Base-by-base conservation (phyloP, 192 early-diverging fungal species). In the Phlyctochytrium planicorne region DNA sequence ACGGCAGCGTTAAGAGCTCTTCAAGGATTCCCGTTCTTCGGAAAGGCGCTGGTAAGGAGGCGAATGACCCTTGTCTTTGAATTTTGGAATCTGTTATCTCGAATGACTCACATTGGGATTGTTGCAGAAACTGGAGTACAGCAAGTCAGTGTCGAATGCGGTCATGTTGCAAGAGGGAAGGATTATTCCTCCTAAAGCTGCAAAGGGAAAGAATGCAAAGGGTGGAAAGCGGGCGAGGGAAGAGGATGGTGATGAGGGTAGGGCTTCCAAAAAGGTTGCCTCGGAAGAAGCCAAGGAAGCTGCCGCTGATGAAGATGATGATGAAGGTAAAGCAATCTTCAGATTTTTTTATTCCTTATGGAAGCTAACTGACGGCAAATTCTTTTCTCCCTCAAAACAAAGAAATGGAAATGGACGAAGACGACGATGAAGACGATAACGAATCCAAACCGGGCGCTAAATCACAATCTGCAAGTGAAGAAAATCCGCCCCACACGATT, bases 21-120 rank as follows among this genome's bases (percentile, higher is more conserved):
- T 36, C 91, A 96, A 75, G 95, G 94, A 25, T 94, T 94, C 62
- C 81, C 75, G 2, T 88, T 99, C 73, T 96, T 91, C 68, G 89
- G 87, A n/a, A 81, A 80, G 61, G 78, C 88, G 4, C 83, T 97
- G 81, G 92, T 94, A 84, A 47, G 20, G 10, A 47, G n/a, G n/a
- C n/a, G n/a, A 52, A 60, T 69, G n/a, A 30, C 17, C 60, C 24
- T 23, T 31, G n/a, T 52, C 2, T 47, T 30, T 12, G 67, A 63
- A 65, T n/a, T n/a, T n/a, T n/a, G n/a, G n/a, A n/a, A n/a, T n/a
- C n/a, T n/a, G n/a, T n/a, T n/a, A n/a, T n/a, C n/a, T n/a, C n/a
- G n/a, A n/a, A n/a, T n/a, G 23, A 24, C 30, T n/a, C n/a, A n/a
- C n/a, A 50, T 14, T 14, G n/a, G 40, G 40, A 50, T 50, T n/a